Evolutionary conservation across 2,329 filamentous ascomycete species (phyloP).

Genomic region (Chrysosporium queenslandicum): DNA sequence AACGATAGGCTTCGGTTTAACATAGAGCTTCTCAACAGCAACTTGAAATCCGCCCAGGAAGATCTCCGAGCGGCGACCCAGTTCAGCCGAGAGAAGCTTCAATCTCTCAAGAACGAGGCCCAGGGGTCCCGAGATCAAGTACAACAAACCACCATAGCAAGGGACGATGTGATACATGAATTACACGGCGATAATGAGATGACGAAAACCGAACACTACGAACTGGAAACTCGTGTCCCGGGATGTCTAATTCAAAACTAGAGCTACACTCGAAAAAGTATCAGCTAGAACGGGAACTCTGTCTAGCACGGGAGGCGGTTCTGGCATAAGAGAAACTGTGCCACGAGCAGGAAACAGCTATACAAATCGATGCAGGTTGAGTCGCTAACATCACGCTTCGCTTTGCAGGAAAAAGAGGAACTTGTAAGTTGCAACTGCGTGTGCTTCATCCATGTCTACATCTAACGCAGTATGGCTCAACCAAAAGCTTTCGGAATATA

Average conservation of each 20-base stretch:
- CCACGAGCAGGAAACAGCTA: neutral
- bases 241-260: neutral
- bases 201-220: slow-evolving; percentile 3
- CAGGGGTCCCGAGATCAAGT: slow-evolving; percentile 35
- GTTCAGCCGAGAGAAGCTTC: neutral
- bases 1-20: slow-evolving; percentile 30
- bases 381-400: slow-evolving; percentile 1
- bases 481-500: neutral
- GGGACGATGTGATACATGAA: slow-evolving; percentile 38
- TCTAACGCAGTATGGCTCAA: neutral
- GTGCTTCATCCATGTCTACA: neutral
- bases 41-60: slow-evolving; percentile 26
- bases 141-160: slow-evolving; percentile 35
- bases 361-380: neutral
- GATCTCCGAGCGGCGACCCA: too few relatives aligned
- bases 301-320: too few relatives aligned
- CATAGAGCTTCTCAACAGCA: slow-evolving; percentile 29
- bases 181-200: slow-evolving; percentile 30
- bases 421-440: neutral
- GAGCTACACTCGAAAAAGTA: neutral
- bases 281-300: neutral
- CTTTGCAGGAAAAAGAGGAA: neutral
- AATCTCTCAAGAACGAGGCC: slow-evolving; percentile 12
- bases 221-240: slow-evolving; percentile 13
- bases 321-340: neutral